Conservation (phyloP, 257 asterid genomes). For the Salvia splendens region DNA sequence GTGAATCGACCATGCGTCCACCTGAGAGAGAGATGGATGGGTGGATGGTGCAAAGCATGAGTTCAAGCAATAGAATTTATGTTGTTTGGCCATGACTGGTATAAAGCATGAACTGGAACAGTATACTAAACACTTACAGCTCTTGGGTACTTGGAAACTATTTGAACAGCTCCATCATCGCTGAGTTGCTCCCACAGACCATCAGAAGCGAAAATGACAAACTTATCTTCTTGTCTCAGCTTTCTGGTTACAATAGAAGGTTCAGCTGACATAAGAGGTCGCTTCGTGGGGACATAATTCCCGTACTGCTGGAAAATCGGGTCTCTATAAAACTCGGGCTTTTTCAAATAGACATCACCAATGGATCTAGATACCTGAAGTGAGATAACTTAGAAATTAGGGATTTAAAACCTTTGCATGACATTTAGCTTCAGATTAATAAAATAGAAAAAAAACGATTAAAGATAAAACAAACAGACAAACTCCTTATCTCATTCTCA, state of each 20-base stretch:
- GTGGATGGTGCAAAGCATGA: background rate
- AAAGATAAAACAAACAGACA: slow-evolving; percentile 22
- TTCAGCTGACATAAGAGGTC: slow-evolving; percentile 80
- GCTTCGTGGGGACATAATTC: slow-evolving; percentile 65
- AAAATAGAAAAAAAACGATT: background rate
- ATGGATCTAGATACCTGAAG: slow-evolving; percentile 95
- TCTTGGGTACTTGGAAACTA: slow-evolving; percentile 76
- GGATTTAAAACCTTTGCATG: background rate
- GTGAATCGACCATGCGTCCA: background rate
- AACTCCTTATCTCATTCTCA: slow-evolving; percentile 28
- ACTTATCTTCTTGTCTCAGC: slow-evolving; percentile 74
- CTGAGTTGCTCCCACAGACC: slow-evolving; percentile 96
- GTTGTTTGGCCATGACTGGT: background rate
- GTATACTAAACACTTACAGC: slow-evolving; percentile 54
- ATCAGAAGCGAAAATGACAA: slow-evolving; percentile 92
- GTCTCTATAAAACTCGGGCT: slow-evolving; percentile 78
- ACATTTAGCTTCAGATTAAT: slow-evolving; percentile 15
- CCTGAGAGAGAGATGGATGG: background rate
- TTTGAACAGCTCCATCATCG: slow-evolving; percentile 80
- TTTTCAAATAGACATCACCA: slow-evolving; percentile 89
- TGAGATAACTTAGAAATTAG: slow-evolving; percentile 14
- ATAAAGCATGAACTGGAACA: background rate
- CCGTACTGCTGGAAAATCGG: slow-evolving; percentile 68
- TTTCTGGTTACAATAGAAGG: slow-evolving; percentile 80
- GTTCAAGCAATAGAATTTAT: background rate